phyloP scores from a whole-genome alignment of 495 filamentous ascomycete species.

The Talaromyces nanjingensis region DNA sequence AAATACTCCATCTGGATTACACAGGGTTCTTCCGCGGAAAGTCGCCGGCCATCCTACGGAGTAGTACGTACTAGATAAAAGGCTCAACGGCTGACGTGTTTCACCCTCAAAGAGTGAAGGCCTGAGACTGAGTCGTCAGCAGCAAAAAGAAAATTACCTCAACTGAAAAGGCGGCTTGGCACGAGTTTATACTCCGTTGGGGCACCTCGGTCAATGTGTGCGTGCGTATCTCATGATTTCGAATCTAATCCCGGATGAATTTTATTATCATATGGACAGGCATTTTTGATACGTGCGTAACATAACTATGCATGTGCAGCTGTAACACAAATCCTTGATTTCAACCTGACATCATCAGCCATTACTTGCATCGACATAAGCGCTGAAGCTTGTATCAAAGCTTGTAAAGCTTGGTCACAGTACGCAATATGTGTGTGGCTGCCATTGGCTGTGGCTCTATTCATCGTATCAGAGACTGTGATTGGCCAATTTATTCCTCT shows the following conservation, averaged over 20 bases:
- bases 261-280: background rate
- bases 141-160: background rate
- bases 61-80: background rate
- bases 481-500: background rate
- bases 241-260: background rate
- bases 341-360: background rate
- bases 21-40: background rate
- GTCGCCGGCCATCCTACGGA: background rate
- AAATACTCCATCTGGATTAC: background rate
- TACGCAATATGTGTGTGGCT: background rate
- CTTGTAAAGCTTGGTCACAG: too few species aligned
- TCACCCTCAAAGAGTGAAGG: background rate
- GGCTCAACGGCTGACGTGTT: background rate
- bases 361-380: background rate
- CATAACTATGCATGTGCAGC: background rate
- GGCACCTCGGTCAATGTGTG: background rate
- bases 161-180: background rate
- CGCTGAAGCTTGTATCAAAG: background rate
- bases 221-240: background rate
- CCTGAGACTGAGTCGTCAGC: background rate
- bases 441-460: background rate
- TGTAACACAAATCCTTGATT: background rate
- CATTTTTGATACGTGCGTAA: background rate
- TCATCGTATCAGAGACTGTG: background rate
- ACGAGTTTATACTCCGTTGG: background rate